These are phyloP conservation scores for Mrakia hoshinonis DNA, from an alignment of 768 basidiomycete genomes.

Conservation along the genomic window DNA sequence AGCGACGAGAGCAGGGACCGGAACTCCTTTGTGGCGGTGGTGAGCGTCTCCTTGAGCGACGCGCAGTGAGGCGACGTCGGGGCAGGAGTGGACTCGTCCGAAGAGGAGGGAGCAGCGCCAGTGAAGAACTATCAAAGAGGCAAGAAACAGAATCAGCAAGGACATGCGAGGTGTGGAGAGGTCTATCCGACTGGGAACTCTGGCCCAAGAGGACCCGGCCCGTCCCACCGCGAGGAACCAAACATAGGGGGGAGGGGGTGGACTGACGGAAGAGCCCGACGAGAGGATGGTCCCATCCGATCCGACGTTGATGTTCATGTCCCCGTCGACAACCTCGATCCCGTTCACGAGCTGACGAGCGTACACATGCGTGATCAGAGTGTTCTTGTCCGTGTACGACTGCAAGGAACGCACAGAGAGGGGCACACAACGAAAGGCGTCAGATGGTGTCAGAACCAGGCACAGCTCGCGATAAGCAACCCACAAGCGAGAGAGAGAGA, in stretches of 20 bases:
- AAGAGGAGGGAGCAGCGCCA: conserved; percentile 5
- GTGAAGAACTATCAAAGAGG: conserved; percentile 19
- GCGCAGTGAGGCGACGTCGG: conserved; percentile 29
- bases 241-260: not conserved
- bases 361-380: conserved; percentile 83
- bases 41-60: conserved; percentile 30
- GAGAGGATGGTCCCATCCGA: conserved; percentile 73
- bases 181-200: not conserved
- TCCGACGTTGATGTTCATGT: conserved; percentile 81
- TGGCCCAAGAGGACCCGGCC: not conserved
- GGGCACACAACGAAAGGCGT: conserved; percentile 11
- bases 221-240: not conserved
- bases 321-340: conserved; percentile 77
- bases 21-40: conserved; percentile 10
- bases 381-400: conserved; percentile 69
- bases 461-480: not conserved
- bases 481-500: not conserved
- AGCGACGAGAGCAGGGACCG: conserved; percentile 16
- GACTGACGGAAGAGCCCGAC: conserved; percentile 60
- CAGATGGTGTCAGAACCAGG: conserved; percentile 8
- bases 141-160: not conserved
- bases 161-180: not conserved
- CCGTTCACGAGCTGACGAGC: conserved; percentile 75
- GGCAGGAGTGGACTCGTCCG: not conserved
- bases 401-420: conserved; percentile 19